Conservation (phyloP, 352 stramenopile genomes). For the Pseudoperonospora humuli region DNA sequence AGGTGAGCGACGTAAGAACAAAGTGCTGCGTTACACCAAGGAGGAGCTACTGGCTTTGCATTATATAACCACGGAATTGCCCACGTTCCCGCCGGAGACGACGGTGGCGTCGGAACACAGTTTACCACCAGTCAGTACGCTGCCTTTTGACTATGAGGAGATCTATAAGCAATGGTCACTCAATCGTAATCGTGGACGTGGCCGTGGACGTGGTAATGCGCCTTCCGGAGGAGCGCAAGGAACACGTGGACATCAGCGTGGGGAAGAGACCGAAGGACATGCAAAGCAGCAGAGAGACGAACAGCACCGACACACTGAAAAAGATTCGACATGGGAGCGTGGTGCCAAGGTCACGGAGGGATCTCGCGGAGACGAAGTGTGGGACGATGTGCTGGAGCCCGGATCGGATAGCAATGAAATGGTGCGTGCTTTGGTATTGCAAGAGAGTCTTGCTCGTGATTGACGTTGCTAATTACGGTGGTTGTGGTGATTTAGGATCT, state of each 20-base stretch:
- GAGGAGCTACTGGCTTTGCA: conserved; percentile 76
- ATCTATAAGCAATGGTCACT: conserved; percentile 84
- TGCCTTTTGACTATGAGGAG: conserved; percentile 84
- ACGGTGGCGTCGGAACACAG: conserved; percentile 55
- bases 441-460: not conserved
- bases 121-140: conserved; percentile 56
- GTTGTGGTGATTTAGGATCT: conserved; percentile 42
- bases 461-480: conserved; percentile 4
- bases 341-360: conserved; percentile 33
- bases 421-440: conserved; percentile 23
- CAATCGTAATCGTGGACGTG: conserved; percentile 72
- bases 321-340: conserved; percentile 51
- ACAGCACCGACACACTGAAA: conserved; percentile 27
- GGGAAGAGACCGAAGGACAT: conserved; percentile 32
- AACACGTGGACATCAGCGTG: conserved; percentile 28
- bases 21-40: conserved; percentile 78
- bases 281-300: conserved; percentile 32
- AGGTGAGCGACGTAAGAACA: conserved; percentile 52
- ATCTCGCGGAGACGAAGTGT: conserved; percentile 47
- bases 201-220: conserved; percentile 48
- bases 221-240: conserved; percentile 16
- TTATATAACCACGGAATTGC: conserved; percentile 38
- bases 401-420: conserved; percentile 50
- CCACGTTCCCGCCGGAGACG: conserved; percentile 53
- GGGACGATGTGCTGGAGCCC: conserved; percentile 65